These are phyloP conservation scores for Isabelozyma gotoi DNA, from an alignment of 805 yeast species.

Conservation along the genomic window DNA sequence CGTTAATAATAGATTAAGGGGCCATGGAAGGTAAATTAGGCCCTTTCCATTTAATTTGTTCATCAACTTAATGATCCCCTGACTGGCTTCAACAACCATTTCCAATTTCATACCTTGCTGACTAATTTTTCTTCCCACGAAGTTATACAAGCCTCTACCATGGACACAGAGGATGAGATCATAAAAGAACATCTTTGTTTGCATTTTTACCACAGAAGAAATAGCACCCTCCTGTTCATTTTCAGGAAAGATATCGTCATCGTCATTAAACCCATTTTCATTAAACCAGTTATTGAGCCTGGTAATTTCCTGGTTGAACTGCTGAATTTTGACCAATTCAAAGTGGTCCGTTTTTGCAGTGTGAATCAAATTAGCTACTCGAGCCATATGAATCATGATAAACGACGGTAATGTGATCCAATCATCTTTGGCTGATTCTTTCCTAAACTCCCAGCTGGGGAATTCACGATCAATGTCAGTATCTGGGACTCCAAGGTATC, in stretches of 20 bases:
- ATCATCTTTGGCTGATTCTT: conserved; percentile 37
- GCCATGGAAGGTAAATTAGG: conserved; percentile 50
- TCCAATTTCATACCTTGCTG: conserved; percentile 30
- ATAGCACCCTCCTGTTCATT: conserved; percentile 4
- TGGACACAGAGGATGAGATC: conserved; percentile 36
- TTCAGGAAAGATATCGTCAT: conserved; percentile 12
- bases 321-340: conserved; percentile 25
- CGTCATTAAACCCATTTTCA: conserved; percentile 32
- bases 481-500: conserved; percentile 35
- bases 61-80: conserved; percentile 28
- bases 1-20: conserved; percentile 43
- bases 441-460: conserved; percentile 28
- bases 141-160: conserved; percentile 32
- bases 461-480: conserved; percentile 33
- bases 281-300: conserved; percentile 32
- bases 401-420: conserved; percentile 51
- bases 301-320: conserved; percentile 29
- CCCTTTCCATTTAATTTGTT: conserved; percentile 26
- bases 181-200: conserved; percentile 39
- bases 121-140: conserved; percentile 30
- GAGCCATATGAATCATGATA: conserved; percentile 45
- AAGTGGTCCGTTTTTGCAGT: conserved; percentile 24
- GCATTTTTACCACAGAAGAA: conserved; percentile 27
- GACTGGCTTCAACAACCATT: conserved; percentile 28
- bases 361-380: conserved; percentile 36